Percentiles rank a stretch among this genome's conserved stretches.
These are phyloP conservation scores for Gastrolobium bilobum DNA, from an alignment of 306 rosid species.

Conservation along the genomic window DNA sequence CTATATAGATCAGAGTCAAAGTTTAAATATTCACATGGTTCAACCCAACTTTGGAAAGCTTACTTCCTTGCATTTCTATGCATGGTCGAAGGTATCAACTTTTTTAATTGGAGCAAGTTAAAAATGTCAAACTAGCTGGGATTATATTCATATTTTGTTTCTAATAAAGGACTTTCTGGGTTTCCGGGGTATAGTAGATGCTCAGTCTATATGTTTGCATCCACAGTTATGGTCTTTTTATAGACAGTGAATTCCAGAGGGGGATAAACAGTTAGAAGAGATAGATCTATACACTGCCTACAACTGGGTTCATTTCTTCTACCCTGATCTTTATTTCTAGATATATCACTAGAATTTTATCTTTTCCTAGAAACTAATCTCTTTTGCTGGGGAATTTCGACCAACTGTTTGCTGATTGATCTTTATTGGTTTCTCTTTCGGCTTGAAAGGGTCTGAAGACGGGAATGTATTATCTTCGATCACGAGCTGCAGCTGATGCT, in stretches of 20 bases:
- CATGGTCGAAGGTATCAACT: slow-evolving; percentile 81
- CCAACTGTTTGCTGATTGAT: slow-evolving; percentile 33
- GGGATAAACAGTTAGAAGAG: background rate
- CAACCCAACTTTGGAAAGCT: slow-evolving; percentile 91
- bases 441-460: slow-evolving; percentile 78
- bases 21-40: slow-evolving; percentile 92
- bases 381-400: background rate
- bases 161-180: background rate
- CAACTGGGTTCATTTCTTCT: slow-evolving; percentile 10
- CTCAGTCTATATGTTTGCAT: background rate
- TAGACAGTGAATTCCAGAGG: background rate
- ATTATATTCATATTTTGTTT: background rate
- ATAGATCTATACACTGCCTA: background rate
- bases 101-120: background rate
- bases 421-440: slow-evolving; percentile 28
- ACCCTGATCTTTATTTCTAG: background rate
- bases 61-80: slow-evolving; percentile 91
- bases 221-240: background rate
- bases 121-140: background rate
- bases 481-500: slow-evolving; percentile 89
- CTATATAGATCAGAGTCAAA: slow-evolving; percentile 93
- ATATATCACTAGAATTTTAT: background rate
- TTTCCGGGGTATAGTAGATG: background rate
- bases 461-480: slow-evolving; percentile 90
- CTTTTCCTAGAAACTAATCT: too few species aligned